Evolutionary conservation across 2,329 filamentous ascomycete genomes (phyloP).

Genomic region (Colletotrichum agaves): DNA sequence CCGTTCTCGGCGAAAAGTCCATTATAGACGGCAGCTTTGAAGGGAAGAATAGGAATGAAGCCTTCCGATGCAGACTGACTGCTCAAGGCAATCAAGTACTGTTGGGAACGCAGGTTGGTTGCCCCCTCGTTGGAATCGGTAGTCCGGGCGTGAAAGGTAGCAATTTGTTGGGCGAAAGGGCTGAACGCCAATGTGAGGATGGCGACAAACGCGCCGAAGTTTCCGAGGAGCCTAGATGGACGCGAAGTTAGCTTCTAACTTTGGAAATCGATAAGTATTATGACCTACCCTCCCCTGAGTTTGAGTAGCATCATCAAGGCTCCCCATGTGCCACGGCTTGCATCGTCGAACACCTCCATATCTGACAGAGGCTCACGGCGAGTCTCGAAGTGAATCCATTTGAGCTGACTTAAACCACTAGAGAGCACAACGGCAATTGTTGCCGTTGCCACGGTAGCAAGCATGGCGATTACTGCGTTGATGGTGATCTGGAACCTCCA

Average conservation of each 20-base stretch:
- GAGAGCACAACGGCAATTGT: slow-evolving; percentile 45
- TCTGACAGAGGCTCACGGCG: slow-evolving; percentile 44
- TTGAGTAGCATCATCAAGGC: slow-evolving; percentile 44
- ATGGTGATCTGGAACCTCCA: slow-evolving; percentile 48
- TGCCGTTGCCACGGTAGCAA: slow-evolving; percentile 45
- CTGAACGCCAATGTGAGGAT: slow-evolving; percentile 44
- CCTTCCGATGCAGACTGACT: slow-evolving; percentile 40
- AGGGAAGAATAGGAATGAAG: slow-evolving; percentile 46
- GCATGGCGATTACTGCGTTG: slow-evolving; percentile 46
- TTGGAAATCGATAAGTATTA: too few relatives aligned
- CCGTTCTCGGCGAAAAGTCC: slow-evolving; percentile 48
- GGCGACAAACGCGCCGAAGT: slow-evolving; percentile 44
- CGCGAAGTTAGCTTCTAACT: background rate
- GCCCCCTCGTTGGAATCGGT: slow-evolving; percentile 39
- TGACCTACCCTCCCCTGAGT: slow-evolving; percentile 44
- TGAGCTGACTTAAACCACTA: slow-evolving; percentile 46
- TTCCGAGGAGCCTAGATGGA: slow-evolving; percentile 41
- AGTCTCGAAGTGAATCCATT: slow-evolving; percentile 48
- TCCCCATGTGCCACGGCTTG: slow-evolving; percentile 46
- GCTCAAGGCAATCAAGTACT: slow-evolving; percentile 44
- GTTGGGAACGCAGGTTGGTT: slow-evolving; percentile 42
- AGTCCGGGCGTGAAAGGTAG: slow-evolving; percentile 42
- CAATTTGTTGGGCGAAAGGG: slow-evolving; percentile 48
- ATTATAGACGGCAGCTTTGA: slow-evolving; percentile 49
- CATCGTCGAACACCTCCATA: slow-evolving; percentile 48